A percentile compares a stretch with the other conserved stretches of the same genome.
phyloP scores from a whole-genome alignment of 305 asterid species.

The Fraxinus nigra region DNA sequence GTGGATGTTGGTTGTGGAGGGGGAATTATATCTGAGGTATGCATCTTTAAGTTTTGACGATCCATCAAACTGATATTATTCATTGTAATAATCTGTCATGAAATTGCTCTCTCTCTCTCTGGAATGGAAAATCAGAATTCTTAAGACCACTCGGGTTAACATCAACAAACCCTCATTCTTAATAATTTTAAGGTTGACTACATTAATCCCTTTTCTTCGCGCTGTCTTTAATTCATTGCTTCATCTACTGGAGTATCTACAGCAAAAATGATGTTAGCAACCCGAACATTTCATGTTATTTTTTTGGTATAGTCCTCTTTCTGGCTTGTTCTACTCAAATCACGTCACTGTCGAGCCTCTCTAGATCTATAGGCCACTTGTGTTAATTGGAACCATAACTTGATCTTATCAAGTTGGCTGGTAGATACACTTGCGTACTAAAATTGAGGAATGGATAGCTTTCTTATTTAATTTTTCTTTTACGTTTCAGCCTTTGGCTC shows the following conservation, averaged over 20 bases:
- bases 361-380: background rate
- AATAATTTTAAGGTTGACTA: background rate
- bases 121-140: background rate
- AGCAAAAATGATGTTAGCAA: background rate
- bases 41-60: constrained; percentile 16
- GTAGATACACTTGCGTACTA: background rate
- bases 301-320: background rate
- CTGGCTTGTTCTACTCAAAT: background rate
- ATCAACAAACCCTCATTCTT: background rate
- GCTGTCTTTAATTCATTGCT: background rate
- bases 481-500: constrained; percentile 75
- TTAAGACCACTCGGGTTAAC: constrained; percentile 3
- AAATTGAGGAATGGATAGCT: constrained; percentile 13
- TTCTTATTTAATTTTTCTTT: constrained; percentile 1
- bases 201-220: background rate
- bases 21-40: constrained; percentile 91
- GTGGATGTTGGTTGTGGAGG: constrained; percentile 97
- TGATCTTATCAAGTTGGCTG: background rate
- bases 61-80: constrained; percentile 18
- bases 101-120: background rate
- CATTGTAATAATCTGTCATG: constrained; percentile 11
- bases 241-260: background rate
- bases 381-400: constrained; percentile 5
- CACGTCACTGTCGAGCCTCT: background rate
- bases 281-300: background rate